phyloP scores from a whole-genome alignment of 2,329 filamentous ascomycete genomes.

The Teratosphaeria pseudoeucalypti region DNA sequence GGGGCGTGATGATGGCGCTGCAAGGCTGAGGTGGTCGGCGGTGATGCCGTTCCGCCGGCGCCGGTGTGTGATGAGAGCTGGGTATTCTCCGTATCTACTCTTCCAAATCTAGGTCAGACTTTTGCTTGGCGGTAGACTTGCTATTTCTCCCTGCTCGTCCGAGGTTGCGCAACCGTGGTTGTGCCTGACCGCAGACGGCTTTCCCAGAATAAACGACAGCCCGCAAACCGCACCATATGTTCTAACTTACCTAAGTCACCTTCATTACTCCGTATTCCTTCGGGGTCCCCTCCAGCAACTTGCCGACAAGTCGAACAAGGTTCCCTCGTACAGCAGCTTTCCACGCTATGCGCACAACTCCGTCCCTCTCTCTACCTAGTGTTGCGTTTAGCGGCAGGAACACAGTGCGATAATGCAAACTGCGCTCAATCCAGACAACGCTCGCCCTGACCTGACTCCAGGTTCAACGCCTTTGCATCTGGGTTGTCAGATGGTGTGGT shows the following conservation, averaged over 20 bases:
- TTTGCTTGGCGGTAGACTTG: background rate
- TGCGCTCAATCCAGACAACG: background rate
- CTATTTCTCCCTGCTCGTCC: background rate
- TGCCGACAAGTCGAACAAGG: background rate
- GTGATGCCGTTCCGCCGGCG: background rate
- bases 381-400: background rate
- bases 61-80: background rate
- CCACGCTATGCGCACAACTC: background rate
- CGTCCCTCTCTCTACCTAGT: background rate
- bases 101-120: background rate
- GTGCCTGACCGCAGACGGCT: background rate
- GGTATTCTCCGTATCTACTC: background rate
- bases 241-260: background rate
- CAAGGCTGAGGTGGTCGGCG: background rate
- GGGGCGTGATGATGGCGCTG: background rate
- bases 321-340: background rate
- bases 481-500: background rate
- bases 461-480: background rate
- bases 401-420: background rate
- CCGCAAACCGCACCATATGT: background rate
- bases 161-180: background rate
- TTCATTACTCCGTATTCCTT: background rate
- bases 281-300: background rate
- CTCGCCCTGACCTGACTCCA: background rate
- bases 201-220: background rate